phyloP scores from a whole-genome alignment of 192 early-diverging fungal genomes.

The Coemansia sp. region DNA sequence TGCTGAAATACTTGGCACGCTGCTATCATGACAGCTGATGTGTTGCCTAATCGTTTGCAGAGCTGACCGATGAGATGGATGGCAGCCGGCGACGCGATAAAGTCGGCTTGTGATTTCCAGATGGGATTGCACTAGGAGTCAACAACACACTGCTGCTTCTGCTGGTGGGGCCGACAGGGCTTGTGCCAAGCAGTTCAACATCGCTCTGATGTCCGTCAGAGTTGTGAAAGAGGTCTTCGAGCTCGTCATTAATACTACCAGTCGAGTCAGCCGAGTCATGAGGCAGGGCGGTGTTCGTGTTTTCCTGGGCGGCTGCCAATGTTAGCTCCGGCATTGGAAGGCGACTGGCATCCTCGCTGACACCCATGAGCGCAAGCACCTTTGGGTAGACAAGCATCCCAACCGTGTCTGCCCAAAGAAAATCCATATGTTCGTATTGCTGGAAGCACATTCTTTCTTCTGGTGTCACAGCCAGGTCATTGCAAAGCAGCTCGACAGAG shows the following conservation, averaged over 20 bases:
- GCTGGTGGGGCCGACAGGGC: neutral
- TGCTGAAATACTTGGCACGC: neutral
- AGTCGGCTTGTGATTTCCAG: slow-evolving; percentile 13
- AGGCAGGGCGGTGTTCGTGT: neutral
- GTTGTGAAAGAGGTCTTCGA: neutral
- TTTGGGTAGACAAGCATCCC: slow-evolving; percentile 45
- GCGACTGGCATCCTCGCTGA: slow-evolving; percentile 13
- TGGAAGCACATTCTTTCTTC: slow-evolving; percentile 61
- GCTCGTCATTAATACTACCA: neutral
- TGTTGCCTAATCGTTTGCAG: neutral
- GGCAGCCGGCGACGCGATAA: slow-evolving; percentile 44
- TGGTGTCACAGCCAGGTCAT: slow-evolving; percentile 38
- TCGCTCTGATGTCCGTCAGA: neutral
- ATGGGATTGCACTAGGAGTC: neutral
- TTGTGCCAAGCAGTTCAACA: neutral
- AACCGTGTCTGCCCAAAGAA: slow-evolving; percentile 55
- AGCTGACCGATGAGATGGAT: slow-evolving; percentile 17
- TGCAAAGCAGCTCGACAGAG: slow-evolving; percentile 62
- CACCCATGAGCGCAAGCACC: slow-evolving; percentile 36
- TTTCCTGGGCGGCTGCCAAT: neutral
- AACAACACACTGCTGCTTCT: slow-evolving; percentile 1
- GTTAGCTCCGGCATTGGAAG: slow-evolving; percentile 6
- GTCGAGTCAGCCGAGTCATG: neutral
- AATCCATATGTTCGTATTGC: slow-evolving; percentile 81
- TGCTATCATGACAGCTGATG: neutral